A percentile compares a stretch with the other conserved stretches of the same genome.
Evolutionary conservation across 129 eudicot species (phyloP).

Genomic region (Tanacetum coccineum): DNA sequence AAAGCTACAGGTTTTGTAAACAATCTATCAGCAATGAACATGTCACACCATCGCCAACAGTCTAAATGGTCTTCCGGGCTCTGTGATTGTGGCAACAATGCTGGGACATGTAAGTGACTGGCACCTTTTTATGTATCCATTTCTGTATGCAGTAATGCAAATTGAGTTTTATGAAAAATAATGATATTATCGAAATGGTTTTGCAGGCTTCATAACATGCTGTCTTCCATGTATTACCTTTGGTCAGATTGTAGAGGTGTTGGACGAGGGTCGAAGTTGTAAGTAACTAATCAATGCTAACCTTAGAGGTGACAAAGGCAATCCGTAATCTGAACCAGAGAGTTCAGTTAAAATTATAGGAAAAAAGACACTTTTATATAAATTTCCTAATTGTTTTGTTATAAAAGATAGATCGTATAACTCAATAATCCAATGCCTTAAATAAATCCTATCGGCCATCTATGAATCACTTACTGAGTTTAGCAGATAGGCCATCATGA

Average conservation of each 20-base stretch:
- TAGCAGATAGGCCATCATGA: too few relatives aligned
- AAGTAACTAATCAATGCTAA: conserved; percentile 21
- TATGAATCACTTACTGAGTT: too few relatives aligned
- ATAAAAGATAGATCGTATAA: too few relatives aligned
- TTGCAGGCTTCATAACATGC: conserved; percentile 46
- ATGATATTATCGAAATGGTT: background rate
- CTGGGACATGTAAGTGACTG: conserved; percentile 12
- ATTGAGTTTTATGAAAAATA: background rate
- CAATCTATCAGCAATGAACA: conserved; percentile 19
- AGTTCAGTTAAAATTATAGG: too few relatives aligned
- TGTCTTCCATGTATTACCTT: conserved; percentile 54
- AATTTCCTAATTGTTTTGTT: too few relatives aligned
- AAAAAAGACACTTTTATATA: too few relatives aligned
- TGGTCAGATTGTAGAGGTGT: conserved; percentile 44
- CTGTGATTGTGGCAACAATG: conserved; percentile 14
- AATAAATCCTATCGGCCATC: too few relatives aligned
- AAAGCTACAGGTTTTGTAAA: background rate
- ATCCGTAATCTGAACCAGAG: too few relatives aligned
- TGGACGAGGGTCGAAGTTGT: conserved; percentile 46
- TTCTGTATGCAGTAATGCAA: too few relatives aligned
- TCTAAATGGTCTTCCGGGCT: conserved; percentile 24
- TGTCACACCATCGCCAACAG: background rate
- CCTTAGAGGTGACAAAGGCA: too few relatives aligned
- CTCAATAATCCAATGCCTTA: too few relatives aligned
- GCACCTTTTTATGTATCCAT: too few relatives aligned